A percentile compares a stretch with the other conserved stretches of the same genome.
phyloP scores from a whole-genome alignment of 345 rosid genomes.

The Hibiscus mutabilis region DNA sequence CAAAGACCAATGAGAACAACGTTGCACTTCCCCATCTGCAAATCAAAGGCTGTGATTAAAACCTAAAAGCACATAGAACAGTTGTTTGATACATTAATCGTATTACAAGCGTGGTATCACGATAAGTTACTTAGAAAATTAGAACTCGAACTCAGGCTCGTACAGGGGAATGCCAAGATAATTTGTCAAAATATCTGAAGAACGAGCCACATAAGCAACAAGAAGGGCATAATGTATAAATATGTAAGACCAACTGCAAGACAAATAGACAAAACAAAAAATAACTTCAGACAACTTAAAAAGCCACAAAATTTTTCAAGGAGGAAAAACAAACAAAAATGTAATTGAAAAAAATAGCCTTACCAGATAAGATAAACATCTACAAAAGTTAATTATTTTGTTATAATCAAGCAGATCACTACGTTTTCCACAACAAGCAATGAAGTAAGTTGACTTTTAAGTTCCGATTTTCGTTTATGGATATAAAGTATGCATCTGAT shows the following conservation, averaged over 20 bases:
- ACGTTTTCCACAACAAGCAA: background rate
- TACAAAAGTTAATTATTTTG: background rate
- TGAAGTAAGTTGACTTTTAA: background rate
- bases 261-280: conserved; percentile 17
- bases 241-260: conserved; percentile 88
- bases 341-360: background rate
- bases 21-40: conserved; percentile 94
- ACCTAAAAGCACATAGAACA: conserved; percentile 15
- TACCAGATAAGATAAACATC: background rate
- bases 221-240: conserved; percentile 89
- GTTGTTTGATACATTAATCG: conserved; percentile 11
- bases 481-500: background rate
- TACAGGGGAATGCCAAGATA: conserved; percentile 80
- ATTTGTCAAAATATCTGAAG: conserved; percentile 76
- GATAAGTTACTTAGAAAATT: background rate
- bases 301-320: background rate
- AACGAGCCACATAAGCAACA: conserved; percentile 87
- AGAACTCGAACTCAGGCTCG: conserved; percentile 20
- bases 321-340: background rate
- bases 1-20: conserved; percentile 60
- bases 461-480: background rate
- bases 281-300: conserved; percentile 5
- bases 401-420: background rate
- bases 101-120: background rate
- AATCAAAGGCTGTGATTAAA: conserved; percentile 30